Base-by-base conservation (phyloP, 2,329 filamentous ascomycete genomes). In the Aspergillus sp. region DNA sequence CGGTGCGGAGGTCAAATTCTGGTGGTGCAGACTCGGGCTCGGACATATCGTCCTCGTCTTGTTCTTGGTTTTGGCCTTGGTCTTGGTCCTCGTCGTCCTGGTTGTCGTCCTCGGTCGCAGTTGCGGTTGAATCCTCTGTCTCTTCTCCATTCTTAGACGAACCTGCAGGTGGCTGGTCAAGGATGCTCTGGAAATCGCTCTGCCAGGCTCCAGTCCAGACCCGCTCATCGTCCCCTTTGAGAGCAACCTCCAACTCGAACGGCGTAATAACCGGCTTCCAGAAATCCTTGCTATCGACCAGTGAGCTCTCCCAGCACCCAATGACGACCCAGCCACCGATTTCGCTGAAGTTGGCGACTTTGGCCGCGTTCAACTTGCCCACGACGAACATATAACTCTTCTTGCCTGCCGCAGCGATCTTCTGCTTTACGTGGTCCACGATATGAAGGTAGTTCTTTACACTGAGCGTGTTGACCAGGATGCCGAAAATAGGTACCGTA, bases 351-450 rank as follows among this genome's bases (percentile, higher is more conserved):
- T 99, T 99, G 48, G 95, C 95, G 20, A 99, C 82, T 74, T 99
- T 99, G 38, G 93, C 93, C 0, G 93, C 88, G 69, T 98, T 99
- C 24, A 99, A 81, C 73, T 98, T 98, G 58, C 95, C 95, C 0
- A 99, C 95, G 2, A 99, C 95, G 48, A 99, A 91, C 2, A 93
- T 91, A 73, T 99, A 99, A 71, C 86, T 89, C 78, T 98, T 99
- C 79, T 98, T 98, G 11, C 92, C 93, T 0, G 91, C 90, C 0
- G 81, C 82, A 0, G 85, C 83, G 64, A 99, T 96, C 60, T 87
- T 84, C 7, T 79, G 74, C 58, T 89, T 87, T 32, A 97, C 83
- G 54, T 89, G 82, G 13, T 89, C 83, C 41, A 98, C 86, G 0
- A 93, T 92, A 13, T 85, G 79, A 62, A 97, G 83, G 77, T 97